Evolutionary conservation across 2,329 filamentous ascomycete species (phyloP).

Genomic region (Verticillium isaacii): DNA sequence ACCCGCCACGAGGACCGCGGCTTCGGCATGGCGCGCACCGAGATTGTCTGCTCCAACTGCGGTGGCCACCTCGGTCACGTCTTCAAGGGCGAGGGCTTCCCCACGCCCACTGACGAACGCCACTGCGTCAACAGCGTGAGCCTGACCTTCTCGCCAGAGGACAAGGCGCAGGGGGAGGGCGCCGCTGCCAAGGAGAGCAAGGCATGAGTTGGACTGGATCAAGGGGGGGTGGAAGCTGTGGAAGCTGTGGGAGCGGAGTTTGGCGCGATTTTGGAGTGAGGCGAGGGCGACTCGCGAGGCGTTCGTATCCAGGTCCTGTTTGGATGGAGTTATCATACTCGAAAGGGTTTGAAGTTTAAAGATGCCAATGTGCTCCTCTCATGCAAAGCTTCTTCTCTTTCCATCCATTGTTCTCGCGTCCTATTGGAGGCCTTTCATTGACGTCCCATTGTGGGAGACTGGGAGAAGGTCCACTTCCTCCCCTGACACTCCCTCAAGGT

Average conservation of each 20-base stretch:
- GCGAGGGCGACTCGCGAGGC: no score
- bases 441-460: no score
- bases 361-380: no score
- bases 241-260: neutral
- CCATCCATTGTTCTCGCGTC: no score
- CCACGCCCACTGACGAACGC: conserved; percentile 86
- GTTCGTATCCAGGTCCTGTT: no score
- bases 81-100: conserved; percentile 82
- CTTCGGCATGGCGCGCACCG: conserved; percentile 79
- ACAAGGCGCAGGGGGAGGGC: conserved; percentile 35
- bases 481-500: no score
- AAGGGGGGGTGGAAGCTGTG: neutral
- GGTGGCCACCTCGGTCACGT: conserved; percentile 90
- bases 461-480: no score
- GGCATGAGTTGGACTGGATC: conserved; percentile 16
- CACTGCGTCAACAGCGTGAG: conserved; percentile 96
- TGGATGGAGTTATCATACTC: no score
- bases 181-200: conserved; percentile 30
- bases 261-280: neutral
- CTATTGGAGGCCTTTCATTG: no score
- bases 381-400: no score
- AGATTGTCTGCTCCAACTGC: conserved; percentile 93
- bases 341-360: no score
- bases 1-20: conserved; percentile 71
- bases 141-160: conserved; percentile 71